These are phyloP conservation scores for Beta corolliflora DNA, from an alignment of 179 eudicot species.

Conservation along the genomic window DNA sequence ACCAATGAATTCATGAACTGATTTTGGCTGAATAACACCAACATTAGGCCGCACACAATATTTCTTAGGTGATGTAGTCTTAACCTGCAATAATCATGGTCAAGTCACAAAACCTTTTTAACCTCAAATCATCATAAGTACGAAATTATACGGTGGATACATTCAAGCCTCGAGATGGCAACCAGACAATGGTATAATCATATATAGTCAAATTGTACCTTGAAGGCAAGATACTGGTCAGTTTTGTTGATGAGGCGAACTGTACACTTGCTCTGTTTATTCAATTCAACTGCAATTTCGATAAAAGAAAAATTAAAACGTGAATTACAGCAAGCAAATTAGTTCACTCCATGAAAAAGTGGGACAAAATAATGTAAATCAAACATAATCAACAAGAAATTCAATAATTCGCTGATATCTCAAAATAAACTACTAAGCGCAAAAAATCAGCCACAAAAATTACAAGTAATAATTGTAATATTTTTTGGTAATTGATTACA, in stretches of 20 bases:
- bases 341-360: background rate
- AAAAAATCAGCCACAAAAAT: background rate
- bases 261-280: conserved; percentile 66
- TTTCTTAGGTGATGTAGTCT: conserved; percentile 78
- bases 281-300: conserved; percentile 55
- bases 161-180: background rate
- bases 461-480: background rate
- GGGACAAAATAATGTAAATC: background rate
- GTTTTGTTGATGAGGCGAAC: conserved; percentile 63
- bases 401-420: conserved; percentile 1
- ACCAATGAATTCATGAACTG: conserved; percentile 64
- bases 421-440: background rate
- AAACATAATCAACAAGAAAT: conserved; percentile 12
- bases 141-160: background rate
- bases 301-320: background rate
- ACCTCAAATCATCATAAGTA: background rate
- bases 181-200: background rate
- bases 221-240: conserved; percentile 67
- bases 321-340: conserved; percentile 5
- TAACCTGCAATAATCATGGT: conserved; percentile 50
- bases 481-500: background rate
- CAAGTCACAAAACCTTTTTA: background rate
- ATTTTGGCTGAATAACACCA: conserved; percentile 58
- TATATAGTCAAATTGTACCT: conserved; percentile 44
- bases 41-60: conserved; percentile 80